phyloP scores from a whole-genome alignment of 139 green algal species.

The Chlorella sp. region DNA sequence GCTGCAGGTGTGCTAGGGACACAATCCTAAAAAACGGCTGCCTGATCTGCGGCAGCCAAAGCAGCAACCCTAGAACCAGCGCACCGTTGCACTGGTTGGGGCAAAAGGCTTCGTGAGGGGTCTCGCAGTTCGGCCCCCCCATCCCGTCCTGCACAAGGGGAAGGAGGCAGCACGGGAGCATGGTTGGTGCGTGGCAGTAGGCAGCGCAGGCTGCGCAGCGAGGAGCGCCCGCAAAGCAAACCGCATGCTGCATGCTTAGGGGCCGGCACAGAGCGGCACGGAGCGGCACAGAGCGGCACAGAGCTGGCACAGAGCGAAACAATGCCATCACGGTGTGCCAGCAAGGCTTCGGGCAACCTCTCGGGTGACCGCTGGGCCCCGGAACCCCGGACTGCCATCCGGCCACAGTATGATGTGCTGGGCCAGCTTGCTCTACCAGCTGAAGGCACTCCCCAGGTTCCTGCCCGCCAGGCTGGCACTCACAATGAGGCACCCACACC shows the following conservation, averaged over 20 bases:
- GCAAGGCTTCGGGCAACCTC: too few relatives aligned
- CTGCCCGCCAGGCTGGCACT: neutral
- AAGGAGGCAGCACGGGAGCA: neutral
- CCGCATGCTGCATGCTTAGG: too few relatives aligned
- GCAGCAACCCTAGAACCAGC: neutral
- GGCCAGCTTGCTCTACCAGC: too few relatives aligned
- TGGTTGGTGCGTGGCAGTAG: neutral
- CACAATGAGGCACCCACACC: neutral
- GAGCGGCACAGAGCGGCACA: too few relatives aligned
- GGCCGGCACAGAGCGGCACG: too few relatives aligned
- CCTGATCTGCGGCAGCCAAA: neutral
- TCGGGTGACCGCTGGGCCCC: too few relatives aligned
- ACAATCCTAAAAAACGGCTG: neutral
- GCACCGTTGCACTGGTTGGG: constrained; percentile 62
- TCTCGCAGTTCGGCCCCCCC: constrained; percentile 52
- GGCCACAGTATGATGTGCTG: too few relatives aligned
- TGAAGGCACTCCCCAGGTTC: too few relatives aligned
- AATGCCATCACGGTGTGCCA: too few relatives aligned
- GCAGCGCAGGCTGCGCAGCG: neutral
- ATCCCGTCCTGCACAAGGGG: constrained; percentile 46
- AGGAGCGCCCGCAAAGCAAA: too few relatives aligned
- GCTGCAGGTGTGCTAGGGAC: neutral
- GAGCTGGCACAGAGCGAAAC: too few relatives aligned
- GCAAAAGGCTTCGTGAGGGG: constrained; percentile 61
- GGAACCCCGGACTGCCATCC: too few relatives aligned